Evolutionary conservation across 1,284 basidiomycete species (phyloP).

Genomic region (Ustanciosporium gigantosporum): DNA sequence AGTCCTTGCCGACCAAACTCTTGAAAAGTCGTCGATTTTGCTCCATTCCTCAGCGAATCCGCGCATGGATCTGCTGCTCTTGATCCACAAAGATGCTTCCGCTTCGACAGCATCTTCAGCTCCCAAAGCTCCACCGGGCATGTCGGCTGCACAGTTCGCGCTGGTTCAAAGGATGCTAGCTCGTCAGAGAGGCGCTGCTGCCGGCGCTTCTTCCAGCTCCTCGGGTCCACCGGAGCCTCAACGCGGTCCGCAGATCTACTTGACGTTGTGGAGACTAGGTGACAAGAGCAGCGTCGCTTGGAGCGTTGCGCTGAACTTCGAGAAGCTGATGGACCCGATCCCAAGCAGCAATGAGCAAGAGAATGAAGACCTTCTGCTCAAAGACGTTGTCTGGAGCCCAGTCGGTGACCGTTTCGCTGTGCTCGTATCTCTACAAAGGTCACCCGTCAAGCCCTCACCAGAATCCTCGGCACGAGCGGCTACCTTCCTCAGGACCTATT

Average conservation of each 20-base stretch:
- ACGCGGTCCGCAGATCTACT: conserved; percentile 28
- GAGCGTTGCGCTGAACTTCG: conserved; percentile 17
- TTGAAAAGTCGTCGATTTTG: conserved; percentile 19
- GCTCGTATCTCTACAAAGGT: conserved; percentile 11
- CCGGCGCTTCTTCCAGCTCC: neutral
- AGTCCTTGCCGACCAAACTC: conserved; percentile 19
- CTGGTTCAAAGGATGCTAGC: conserved; percentile 38
- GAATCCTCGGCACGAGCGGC: conserved; percentile 13
- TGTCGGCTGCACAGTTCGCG: conserved; percentile 35
- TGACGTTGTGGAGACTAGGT: conserved; percentile 35
- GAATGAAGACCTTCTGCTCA: conserved; percentile 24
- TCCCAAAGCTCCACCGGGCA: conserved; percentile 14
- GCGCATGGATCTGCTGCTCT: conserved; percentile 40
- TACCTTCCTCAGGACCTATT: conserved; percentile 21
- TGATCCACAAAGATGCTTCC: conserved; percentile 25
- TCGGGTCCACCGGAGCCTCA: conserved; percentile 21
- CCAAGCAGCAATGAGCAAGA: conserved; percentile 9
- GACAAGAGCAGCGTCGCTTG: conserved; percentile 28
- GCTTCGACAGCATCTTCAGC: conserved; percentile 2
- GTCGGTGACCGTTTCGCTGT: conserved; percentile 29
- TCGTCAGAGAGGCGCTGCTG: conserved; percentile 13
- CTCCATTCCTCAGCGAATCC: conserved; percentile 33
- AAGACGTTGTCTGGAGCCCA: conserved; percentile 35
- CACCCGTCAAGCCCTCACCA: conserved; percentile 1
- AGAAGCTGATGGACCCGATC: conserved; percentile 19